phyloP scores from a whole-genome alignment of 768 basidiomycete species.

The Scleroderma citrinum region DNA sequence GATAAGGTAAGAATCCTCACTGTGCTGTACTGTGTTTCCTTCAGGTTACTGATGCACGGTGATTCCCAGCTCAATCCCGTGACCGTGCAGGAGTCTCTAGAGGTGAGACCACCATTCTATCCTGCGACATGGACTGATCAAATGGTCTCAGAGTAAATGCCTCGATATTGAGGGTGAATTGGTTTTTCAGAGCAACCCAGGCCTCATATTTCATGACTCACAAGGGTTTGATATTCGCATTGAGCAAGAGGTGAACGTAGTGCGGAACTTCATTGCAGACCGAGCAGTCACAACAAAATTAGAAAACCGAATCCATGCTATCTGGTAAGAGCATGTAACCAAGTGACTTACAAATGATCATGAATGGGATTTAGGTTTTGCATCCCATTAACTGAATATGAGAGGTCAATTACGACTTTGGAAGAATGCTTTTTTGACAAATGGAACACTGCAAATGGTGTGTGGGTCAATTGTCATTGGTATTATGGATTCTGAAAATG shows the following conservation, averaged over 20 bases:
- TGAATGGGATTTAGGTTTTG: too few relatives aligned
- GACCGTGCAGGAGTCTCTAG: not conserved
- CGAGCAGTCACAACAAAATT: constrained; percentile 12
- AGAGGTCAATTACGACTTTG: too few relatives aligned
- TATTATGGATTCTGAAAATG: not conserved
- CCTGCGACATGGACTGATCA: not conserved
- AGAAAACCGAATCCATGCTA: constrained; percentile 28
- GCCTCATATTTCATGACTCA: constrained; percentile 40
- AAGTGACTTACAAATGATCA: too few relatives aligned
- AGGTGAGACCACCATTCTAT: not conserved
- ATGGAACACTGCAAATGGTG: constrained; percentile 8
- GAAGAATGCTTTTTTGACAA: constrained; percentile 27
- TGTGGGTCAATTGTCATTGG: not conserved
- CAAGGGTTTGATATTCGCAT: constrained; percentile 34
- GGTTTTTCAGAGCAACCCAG: too few relatives aligned
- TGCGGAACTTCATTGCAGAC: constrained; percentile 28
- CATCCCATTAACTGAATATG: too few relatives aligned
- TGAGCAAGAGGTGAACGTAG: constrained; percentile 20
- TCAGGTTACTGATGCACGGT: too few relatives aligned
- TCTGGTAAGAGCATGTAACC: too few relatives aligned
- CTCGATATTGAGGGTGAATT: too few relatives aligned
- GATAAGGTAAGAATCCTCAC: constrained; percentile 1
- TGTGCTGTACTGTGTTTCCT: too few relatives aligned
- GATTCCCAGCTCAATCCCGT: too few relatives aligned
- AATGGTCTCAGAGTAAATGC: not conserved